phyloP scores from a whole-genome alignment of 192 early-diverging fungal genomes.

The Globomyces pollinis-pini region DNA sequence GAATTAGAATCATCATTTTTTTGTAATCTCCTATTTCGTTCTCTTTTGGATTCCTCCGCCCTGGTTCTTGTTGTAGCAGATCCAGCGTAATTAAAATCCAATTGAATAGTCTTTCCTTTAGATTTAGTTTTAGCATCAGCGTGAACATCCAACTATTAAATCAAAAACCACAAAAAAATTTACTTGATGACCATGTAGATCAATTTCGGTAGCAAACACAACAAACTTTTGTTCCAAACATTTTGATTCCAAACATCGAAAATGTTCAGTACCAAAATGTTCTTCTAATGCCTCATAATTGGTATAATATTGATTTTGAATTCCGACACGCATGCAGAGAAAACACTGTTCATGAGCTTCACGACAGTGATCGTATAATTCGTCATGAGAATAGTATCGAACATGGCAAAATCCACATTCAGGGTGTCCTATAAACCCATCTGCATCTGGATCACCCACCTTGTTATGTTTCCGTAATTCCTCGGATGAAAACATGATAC shows the following conservation, averaged over 20 bases:
- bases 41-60: background rate
- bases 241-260: slow-evolving; percentile 64
- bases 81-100: slow-evolving; percentile 36
- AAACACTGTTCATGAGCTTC: slow-evolving; percentile 92
- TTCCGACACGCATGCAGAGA: slow-evolving; percentile 66
- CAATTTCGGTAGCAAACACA: slow-evolving; percentile 87
- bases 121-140: slow-evolving; percentile 8
- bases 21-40: background rate
- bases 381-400: slow-evolving; percentile 83
- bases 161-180: slow-evolving; percentile 31
- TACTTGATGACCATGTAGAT: slow-evolving; percentile 85
- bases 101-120: slow-evolving; percentile 29
- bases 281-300: slow-evolving; percentile 69
- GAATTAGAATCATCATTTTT: background rate
- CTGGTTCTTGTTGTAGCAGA: slow-evolving; percentile 16
- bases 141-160: slow-evolving; percentile 32
- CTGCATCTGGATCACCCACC: slow-evolving; percentile 52
- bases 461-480: slow-evolving; percentile 71
- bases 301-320: slow-evolving; percentile 77
- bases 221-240: slow-evolving; percentile 94
- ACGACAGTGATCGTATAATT: slow-evolving; percentile 90
- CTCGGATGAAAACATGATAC: slow-evolving; percentile 69
- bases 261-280: slow-evolving; percentile 80
- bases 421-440: slow-evolving; percentile 71
- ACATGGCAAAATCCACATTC: slow-evolving; percentile 80